Base-by-base conservation (phyloP, 2,329 filamentous ascomycete genomes). In the Samsoniella hepiali region DNA sequence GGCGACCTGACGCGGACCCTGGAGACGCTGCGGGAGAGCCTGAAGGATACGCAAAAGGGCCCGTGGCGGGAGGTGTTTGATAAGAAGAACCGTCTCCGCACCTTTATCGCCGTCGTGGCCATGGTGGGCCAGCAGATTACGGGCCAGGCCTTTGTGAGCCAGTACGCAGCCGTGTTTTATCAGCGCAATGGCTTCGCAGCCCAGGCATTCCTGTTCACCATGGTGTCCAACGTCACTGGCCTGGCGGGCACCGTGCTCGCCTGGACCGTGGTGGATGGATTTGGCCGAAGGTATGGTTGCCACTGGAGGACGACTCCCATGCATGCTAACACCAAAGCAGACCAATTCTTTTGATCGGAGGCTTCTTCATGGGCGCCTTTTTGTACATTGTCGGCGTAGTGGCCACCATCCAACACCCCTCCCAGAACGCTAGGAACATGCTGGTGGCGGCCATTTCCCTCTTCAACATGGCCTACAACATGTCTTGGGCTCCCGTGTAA, bases 61-160 rank as follows among this genome's bases (percentile, higher is more conserved):
- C 61, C 67, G 1, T 70, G 67, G 66, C 44, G 58, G 2, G 70
- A 71, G 45, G 64, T 70, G 3, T 71, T 70, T 51, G 58, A 67
- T 32, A 38, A 59, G 9, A 50, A 62, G 3, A 71, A 70, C 65
- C 54, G 67, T 34, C 31, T 60, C 49, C 67, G 68, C 45, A 73
- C 72, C 1, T 51, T 61, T 3, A 66, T 74, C 29, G 69, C 69
- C 1, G 64, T 73, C 1, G 29, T 70, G 6, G 71, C 69, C 58
- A 73, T 72, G 68, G 69, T 74, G 32, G 69, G 69, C 15, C 71
- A 73, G 59, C 72, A 74, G 57, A 71, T 73, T 44, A 74, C 72
- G 3, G 72, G 72, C 9, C 72, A 74, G 62, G 71, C 72, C 0
- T 74, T 73, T 47, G 50, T 65, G 34, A 66, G 58, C 29, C 70